A percentile compares a stretch with the other conserved stretches of the same genome.
These are phyloP conservation scores for Gossypium lobatum DNA, from an alignment of 441 rosid species.

Conservation along the genomic window DNA sequence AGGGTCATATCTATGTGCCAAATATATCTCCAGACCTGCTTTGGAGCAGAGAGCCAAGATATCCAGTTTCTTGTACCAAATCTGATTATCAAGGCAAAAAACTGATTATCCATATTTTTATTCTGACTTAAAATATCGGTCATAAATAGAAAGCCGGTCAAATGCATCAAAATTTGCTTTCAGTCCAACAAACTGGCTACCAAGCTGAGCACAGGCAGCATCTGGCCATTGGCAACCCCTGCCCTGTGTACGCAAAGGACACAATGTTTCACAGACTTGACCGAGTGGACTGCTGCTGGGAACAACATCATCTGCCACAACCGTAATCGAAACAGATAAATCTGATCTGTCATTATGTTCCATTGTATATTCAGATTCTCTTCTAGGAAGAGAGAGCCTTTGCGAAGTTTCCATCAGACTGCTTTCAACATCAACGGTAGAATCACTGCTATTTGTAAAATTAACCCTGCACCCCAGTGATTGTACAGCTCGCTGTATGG, in stretches of 20 bases:
- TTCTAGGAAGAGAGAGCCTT: conserved; percentile 27
- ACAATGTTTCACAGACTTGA: conserved; percentile 61
- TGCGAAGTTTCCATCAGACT: conserved; percentile 26
- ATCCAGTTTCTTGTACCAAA: conserved; percentile 1
- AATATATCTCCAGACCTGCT: neutral
- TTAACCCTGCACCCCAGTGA: conserved; percentile 88
- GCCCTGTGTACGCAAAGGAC: conserved; percentile 67
- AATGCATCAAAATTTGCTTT: conserved; percentile 89
- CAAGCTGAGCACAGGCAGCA: conserved; percentile 74
- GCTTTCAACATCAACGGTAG: conserved; percentile 51
- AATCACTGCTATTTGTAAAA: conserved; percentile 54
- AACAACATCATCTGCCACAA: conserved; percentile 45
- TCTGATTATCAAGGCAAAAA: neutral
- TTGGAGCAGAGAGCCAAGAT: neutral
- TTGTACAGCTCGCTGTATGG: conserved; percentile 71
- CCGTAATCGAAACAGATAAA: conserved; percentile 68
- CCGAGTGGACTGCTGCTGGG: conserved; percentile 33
- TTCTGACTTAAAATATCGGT: conserved; percentile 62
- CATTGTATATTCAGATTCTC: conserved; percentile 26
- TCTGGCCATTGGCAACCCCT: conserved; percentile 95
- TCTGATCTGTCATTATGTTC: conserved; percentile 50
- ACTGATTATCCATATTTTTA: conserved; percentile 22
- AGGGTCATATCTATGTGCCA: conserved; percentile 18
- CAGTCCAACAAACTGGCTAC: conserved; percentile 82
- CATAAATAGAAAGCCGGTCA: conserved; percentile 69